phyloP scores from a whole-genome alignment of 305 asterid genomes.

The Fraxinus greggii region DNA sequence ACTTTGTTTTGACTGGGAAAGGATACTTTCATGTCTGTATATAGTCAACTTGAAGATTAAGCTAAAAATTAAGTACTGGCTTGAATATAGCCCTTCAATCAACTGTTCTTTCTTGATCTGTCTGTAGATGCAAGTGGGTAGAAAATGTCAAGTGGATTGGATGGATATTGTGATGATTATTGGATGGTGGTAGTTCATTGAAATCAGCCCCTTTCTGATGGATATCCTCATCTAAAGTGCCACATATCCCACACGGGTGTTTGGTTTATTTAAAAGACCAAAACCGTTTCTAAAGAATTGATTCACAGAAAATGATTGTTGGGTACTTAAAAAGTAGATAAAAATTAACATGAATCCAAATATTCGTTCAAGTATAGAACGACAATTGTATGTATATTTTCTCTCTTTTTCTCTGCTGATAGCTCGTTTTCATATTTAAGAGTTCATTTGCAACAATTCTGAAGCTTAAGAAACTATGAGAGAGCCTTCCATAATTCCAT shows the following conservation, averaged over 20 bases:
- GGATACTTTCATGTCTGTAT: neutral
- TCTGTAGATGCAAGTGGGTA: neutral
- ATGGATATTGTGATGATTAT: neutral
- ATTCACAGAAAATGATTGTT: neutral
- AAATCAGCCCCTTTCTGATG: neutral
- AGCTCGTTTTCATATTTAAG: neutral
- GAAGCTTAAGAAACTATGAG: neutral
- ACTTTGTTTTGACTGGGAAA: neutral
- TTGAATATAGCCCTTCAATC: neutral
- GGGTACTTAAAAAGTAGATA: neutral
- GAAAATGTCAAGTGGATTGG: neutral
- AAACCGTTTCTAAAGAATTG: neutral
- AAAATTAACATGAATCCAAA: neutral
- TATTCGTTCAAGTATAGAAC: neutral
- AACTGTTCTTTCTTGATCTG: neutral
- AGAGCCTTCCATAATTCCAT: neutral
- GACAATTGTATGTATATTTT: neutral
- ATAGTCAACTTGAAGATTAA: neutral
- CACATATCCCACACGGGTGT: neutral
- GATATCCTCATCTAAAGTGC: neutral
- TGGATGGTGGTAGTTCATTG: neutral
- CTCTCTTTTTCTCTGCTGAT: neutral
- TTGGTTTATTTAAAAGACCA: neutral
- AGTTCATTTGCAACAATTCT: neutral
- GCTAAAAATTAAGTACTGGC: neutral